Evolutionary conservation across 148 eudicot genomes (phyloP).

Genomic region (Chenopodium suecicum): DNA sequence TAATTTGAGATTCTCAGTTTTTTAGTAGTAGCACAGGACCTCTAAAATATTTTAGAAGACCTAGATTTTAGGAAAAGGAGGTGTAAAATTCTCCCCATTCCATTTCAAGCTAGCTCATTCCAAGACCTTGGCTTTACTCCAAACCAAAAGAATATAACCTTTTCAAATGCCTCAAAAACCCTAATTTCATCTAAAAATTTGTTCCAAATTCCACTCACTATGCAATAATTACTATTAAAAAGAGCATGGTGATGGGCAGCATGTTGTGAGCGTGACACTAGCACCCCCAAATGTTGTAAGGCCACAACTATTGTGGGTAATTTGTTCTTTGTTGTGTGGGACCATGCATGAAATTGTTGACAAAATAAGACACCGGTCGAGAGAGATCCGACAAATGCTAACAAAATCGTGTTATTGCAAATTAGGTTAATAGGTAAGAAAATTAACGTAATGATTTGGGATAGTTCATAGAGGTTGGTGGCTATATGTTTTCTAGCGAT

Average conservation of each 20-base stretch:
- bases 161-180: constrained; percentile 62
- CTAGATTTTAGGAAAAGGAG: not conserved
- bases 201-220: constrained; percentile 86
- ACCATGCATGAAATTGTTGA: constrained; percentile 89
- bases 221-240: constrained; percentile 73
- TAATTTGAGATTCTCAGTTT: no score
- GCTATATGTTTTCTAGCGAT: constrained; percentile 68
- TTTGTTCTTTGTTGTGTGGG: constrained; percentile 67
- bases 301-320: constrained; percentile 55
- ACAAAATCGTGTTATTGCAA: constrained; percentile 37
- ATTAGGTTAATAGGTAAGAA: constrained; percentile 57
- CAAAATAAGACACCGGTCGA: constrained; percentile 80
- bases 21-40: no score
- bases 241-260: constrained; percentile 71
- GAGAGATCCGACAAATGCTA: constrained; percentile 51
- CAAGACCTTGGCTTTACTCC: constrained; percentile 80
- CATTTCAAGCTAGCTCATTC: constrained; percentile 62
- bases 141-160: constrained; percentile 58
- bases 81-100: constrained; percentile 34
- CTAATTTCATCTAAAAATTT: constrained; percentile 50
- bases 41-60: no score
- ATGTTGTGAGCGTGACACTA: constrained; percentile 60
- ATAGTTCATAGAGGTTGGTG: constrained; percentile 44
- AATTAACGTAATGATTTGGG: constrained; percentile 37
- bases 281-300: constrained; percentile 66